A percentile compares a stretch with the other conserved stretches of the same genome.
These are phyloP conservation scores for Fusarium sp. DNA, from an alignment of 2,329 filamentous ascomycete species.

Conservation along the genomic window DNA sequence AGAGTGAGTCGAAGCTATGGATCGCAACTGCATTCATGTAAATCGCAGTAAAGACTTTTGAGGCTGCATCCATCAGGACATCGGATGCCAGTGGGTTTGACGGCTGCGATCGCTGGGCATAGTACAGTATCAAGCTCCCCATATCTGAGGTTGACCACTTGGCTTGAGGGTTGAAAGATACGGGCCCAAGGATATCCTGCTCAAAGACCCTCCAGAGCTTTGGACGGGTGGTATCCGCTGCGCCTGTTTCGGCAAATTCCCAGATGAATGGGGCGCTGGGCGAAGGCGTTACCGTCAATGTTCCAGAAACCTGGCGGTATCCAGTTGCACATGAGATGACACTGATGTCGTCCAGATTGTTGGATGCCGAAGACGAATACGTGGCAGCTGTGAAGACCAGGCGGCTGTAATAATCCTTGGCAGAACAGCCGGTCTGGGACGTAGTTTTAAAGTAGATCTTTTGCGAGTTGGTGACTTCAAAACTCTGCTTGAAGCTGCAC, in stretches of 20 bases:
- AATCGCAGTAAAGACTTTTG: slow-evolving; percentile 19
- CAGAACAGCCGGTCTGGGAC: slow-evolving; percentile 14
- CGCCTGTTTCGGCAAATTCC: slow-evolving; percentile 12
- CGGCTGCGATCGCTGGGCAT: slow-evolving; percentile 10
- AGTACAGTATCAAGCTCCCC: slow-evolving; percentile 22
- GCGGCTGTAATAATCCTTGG: slow-evolving; percentile 25
- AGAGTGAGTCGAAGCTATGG: slow-evolving; percentile 12
- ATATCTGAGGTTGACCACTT: slow-evolving; percentile 24
- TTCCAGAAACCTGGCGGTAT: slow-evolving; percentile 18
- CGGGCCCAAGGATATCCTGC: slow-evolving; percentile 18
- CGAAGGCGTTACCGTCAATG: slow-evolving; percentile 4
- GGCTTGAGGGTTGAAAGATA: slow-evolving; percentile 20
- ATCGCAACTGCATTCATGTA: slow-evolving; percentile 18
- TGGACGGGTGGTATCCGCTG: slow-evolving; percentile 15
- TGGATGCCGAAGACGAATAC: slow-evolving; percentile 15
- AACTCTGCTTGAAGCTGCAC: slow-evolving; percentile 27
- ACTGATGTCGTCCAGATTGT: slow-evolving; percentile 16
- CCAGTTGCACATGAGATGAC: slow-evolving; percentile 30
- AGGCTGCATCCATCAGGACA: slow-evolving; percentile 11
- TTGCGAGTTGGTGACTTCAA: slow-evolving; percentile 4
- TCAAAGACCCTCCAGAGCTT: slow-evolving; percentile 28
- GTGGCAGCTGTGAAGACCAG: slow-evolving; percentile 21
- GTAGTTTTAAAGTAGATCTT: slow-evolving; percentile 30
- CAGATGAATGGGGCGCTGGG: not conserved
- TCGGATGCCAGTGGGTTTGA: slow-evolving; percentile 3